Evolutionary conservation across 225 moss, liverwort and hornwort species (phyloP).

Genomic region (Sphagnum tenellum): DNA sequence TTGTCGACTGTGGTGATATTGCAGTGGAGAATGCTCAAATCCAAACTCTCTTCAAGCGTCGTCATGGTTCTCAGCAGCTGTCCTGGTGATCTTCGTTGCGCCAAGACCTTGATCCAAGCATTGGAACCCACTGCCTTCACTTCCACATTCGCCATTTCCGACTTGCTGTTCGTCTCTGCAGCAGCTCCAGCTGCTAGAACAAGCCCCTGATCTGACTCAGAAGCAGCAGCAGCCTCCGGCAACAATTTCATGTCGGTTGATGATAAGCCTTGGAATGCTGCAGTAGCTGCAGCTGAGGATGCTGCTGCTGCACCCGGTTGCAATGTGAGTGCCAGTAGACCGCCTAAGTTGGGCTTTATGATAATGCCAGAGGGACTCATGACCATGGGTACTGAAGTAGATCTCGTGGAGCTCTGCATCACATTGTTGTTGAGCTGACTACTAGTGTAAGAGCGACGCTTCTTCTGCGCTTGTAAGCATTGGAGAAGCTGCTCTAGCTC

Average conservation of each 20-base stretch:
- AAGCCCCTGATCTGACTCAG: too few species aligned
- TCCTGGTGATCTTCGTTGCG: conserved; percentile 17
- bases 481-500: conserved; percentile 49
- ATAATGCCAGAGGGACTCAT: conserved; percentile 14
- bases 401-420: too few species aligned
- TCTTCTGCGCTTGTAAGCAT: conserved; percentile 41
- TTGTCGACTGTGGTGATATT: conserved; percentile 50
- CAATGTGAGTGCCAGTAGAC: too few species aligned
- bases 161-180: conserved; percentile 33
- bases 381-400: not conserved
- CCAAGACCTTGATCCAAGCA: conserved; percentile 45
- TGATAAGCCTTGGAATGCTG: conserved; percentile 26
- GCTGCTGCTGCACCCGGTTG: too few species aligned
- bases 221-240: not conserved
- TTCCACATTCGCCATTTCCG: conserved; percentile 45
- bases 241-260: conserved; percentile 14
- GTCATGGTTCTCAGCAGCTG: conserved; percentile 48
- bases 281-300: not conserved
- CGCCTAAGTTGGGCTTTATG: conserved; percentile 7
- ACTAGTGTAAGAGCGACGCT: conserved; percentile 20
- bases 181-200: conserved; percentile 7
- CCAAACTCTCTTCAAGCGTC: conserved; percentile 39
- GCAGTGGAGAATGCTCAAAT: conserved; percentile 41
- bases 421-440: too few species aligned
- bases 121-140: conserved; percentile 31